Base-by-base conservation (phyloP, 441 rosid species). In the Gossypium trilobum region DNA sequence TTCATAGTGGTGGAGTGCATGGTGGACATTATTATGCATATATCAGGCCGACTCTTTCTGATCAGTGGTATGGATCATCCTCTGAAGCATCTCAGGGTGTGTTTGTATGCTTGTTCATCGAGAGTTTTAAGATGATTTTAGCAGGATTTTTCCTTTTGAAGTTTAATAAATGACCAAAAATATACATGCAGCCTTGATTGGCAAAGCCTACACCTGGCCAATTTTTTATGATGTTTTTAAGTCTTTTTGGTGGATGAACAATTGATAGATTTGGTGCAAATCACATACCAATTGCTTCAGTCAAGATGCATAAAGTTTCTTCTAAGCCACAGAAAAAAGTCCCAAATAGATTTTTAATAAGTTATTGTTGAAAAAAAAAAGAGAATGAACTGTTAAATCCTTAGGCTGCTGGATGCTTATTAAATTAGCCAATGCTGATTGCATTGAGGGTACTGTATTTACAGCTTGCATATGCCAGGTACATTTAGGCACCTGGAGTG, bases 11-110 rank as follows among this genome's bases (percentile, higher is more conserved):
- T 5, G 85, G 85, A 39, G 82, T 82, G 50, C 83, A 80, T 73
- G 86, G 84, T 59, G 86, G 86, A 22, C 86, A 83, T 52, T 80
- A 83, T 74, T 83, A 83, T 74, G 86, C 86, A 13, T 83, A 74
- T 73, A 83, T 83, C 73, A 76, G 86, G 72, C 86, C 86, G 11
- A 83, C 86, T 22, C 82, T 80, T 46, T 76, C 82, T 66, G 82
- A 80, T 74, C 84, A 80, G 73, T 83, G 86, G 86, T 83, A 78
- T 55, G 79, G 20, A 51, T 74, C 67, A 60, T 50, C 46, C 46
- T 39, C 46, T 39, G 46, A 39, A 39, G 46, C 19, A 52, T 70
- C 22, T 51, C 7, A 6, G 44, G 27, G 1, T 33, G 16, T 56
- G 67, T 29, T 51, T 71, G 25, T n/a, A 5, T 50, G 33, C 50